Evolutionary conservation across 352 stramenopile species (phyloP), one percentile per base, ranked within the genome.

Genomic region (Saprolegnia parasitica): DNA sequence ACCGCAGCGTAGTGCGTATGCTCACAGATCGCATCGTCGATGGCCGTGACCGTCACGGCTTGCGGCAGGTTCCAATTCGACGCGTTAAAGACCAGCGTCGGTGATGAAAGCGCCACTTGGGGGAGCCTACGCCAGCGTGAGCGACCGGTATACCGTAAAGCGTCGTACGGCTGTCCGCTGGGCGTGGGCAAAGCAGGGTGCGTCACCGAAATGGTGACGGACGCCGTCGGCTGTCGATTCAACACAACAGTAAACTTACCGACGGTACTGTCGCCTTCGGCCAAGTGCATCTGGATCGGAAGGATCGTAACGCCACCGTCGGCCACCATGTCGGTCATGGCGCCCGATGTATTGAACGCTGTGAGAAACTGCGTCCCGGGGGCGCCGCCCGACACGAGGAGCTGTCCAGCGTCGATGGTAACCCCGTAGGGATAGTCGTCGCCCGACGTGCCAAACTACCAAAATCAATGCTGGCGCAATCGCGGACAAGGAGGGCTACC

Each of bases 11-110:
- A 92, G 65, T 92, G 84, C 0, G 79, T 73, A 4, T 81, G 80
- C 67, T 92, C 84, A 0, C 81, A 81, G 20, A 81, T 74, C 0
- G 26, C 52, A 46, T 92, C 84, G 60, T 92, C 79, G 4, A 91
- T 71, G 15, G 84, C 80, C 9, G 67, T 46, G 9, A 92, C 75
- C 0, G 67, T 74, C 26, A 92, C 76, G n/a, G 79, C 49, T 64
- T 92, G 84, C 37, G 90, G 81, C 13, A 75, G 73, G 42, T 91
- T 91, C 84, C 84, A 92, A 26, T 86, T 75, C n/a, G n/a, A 32
- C 45, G 32, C 15, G 57, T 35, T 20, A 42, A 67, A 67, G 18
- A 67, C 37, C 10, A 65, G 18, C 9, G 56, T 21, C 32, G 20
- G 3, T 37, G 62, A n/a, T 0, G 62, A 39, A 58, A 68, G 56